phyloP scores from a whole-genome alignment of 768 basidiomycete genomes.

The Lactarius psammicola region DNA sequence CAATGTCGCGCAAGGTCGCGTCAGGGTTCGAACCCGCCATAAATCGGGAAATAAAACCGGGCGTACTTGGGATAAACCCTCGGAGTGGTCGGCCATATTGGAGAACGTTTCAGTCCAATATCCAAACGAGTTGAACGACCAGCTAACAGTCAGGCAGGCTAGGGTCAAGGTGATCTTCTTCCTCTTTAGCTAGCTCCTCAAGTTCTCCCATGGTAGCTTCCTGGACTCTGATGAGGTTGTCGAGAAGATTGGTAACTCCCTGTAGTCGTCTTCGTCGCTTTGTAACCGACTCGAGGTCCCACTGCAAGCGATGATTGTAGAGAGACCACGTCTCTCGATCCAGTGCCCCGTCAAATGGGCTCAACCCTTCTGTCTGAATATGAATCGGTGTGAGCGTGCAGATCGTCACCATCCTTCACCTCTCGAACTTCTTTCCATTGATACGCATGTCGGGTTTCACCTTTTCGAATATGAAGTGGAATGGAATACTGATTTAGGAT shows the following conservation, averaged over 20 bases:
- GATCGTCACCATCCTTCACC: constrained; percentile 15
- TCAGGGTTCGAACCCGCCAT: background rate
- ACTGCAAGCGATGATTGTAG: constrained; percentile 69
- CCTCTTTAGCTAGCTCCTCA: constrained; percentile 25
- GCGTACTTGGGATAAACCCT: constrained; percentile 54
- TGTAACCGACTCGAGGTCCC: constrained; percentile 69
- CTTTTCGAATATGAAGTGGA: constrained; percentile 28
- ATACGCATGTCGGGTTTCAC: constrained; percentile 26
- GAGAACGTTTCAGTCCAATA: constrained; percentile 30
- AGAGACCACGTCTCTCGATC: constrained; percentile 82
- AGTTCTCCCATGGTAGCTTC: constrained; percentile 34
- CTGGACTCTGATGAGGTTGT: constrained; percentile 41
- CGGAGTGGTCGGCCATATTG: constrained; percentile 42
- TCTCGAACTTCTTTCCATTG: constrained; percentile 28
- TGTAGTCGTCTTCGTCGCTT: constrained; percentile 61
- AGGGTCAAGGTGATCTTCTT: constrained; percentile 24
- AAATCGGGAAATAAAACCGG: background rate
- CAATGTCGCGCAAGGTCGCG: background rate
- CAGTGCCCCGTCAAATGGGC: constrained; percentile 81
- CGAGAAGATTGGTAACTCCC: constrained; percentile 48
- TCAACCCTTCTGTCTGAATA: constrained; percentile 49
- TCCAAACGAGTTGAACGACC: background rate
- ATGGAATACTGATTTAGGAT: background rate
- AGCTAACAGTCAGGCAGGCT: constrained; percentile 32
- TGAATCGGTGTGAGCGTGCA: background rate